These are phyloP conservation scores for Eustoma russellianum DNA, from an alignment of 257 asterid species.

Conservation along the genomic window DNA sequence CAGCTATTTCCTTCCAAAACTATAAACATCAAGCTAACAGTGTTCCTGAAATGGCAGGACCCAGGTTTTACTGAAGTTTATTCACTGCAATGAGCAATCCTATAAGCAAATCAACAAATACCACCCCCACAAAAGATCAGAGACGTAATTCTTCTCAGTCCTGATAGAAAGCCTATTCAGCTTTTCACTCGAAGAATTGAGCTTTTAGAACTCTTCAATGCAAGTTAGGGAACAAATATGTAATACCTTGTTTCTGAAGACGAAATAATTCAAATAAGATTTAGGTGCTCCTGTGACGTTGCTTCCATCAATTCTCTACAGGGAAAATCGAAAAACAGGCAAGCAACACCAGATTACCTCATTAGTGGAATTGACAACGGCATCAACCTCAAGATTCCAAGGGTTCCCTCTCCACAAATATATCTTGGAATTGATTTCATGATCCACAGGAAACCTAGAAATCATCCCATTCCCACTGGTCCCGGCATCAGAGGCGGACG, in stretches of 20 bases:
- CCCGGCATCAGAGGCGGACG: slow-evolving; percentile 58
- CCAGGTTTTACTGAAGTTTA: background rate
- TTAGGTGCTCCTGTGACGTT: too few species aligned
- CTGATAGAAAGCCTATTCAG: too few species aligned
- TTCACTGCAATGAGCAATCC: background rate
- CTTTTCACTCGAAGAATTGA: too few species aligned
- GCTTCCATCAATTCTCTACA: background rate
- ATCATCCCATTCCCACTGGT: slow-evolving; percentile 49
- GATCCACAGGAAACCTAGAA: slow-evolving; percentile 75
- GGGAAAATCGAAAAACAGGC: background rate
- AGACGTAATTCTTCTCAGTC: too few species aligned
- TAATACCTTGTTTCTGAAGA: too few species aligned
- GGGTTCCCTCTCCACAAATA: slow-evolving; percentile 95
- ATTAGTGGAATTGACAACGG: slow-evolving; percentile 82
- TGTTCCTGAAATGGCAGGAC: too few species aligned
- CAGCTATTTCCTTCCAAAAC: background rate
- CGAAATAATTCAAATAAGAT: too few species aligned
- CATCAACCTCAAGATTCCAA: slow-evolving; percentile 97
- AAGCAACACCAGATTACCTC: slow-evolving; percentile 48
- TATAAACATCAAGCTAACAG: too few species aligned
- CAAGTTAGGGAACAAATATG: too few species aligned
- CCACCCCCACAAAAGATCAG: too few species aligned
- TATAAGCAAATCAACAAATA: too few species aligned
- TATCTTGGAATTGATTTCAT: slow-evolving; percentile 65
- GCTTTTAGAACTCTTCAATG: too few species aligned